Evolutionary conservation across 441 rosid species (phyloP).

Genomic region (Gossypium aridum): DNA sequence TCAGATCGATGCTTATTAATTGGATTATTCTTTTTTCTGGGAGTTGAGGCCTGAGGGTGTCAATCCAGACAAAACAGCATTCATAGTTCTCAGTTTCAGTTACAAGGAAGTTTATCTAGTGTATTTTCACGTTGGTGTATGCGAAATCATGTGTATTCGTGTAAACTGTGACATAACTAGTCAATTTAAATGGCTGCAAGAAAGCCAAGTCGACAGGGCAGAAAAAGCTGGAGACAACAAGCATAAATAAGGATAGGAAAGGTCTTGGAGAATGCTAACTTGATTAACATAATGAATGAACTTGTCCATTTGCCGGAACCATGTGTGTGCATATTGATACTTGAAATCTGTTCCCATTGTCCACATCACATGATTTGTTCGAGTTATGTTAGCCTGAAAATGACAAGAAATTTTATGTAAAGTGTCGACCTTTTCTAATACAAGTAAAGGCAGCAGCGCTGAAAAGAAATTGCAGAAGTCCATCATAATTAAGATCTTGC

Average conservation of each 20-base stretch:
- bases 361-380: constrained; percentile 75
- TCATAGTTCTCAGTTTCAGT: background rate
- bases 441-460: background rate
- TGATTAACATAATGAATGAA: constrained; percentile 69
- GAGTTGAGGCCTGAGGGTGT: background rate
- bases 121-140: background rate
- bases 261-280: constrained; percentile 25
- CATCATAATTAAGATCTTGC: background rate
- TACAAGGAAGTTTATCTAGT: background rate
- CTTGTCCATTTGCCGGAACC: constrained; percentile 73
- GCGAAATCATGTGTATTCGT: background rate
- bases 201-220: background rate
- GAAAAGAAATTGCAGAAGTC: background rate
- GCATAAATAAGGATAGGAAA: background rate
- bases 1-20: background rate
- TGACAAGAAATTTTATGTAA: background rate
- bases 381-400: constrained; percentile 65
- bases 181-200: background rate
- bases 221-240: background rate
- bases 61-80: background rate
- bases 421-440: background rate
- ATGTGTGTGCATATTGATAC: constrained; percentile 63
- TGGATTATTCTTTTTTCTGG: background rate
- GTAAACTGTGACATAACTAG: background rate
- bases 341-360: constrained; percentile 79